Evolutionary conservation across 2,329 filamentous ascomycete species (phyloP).

Genomic region (Fusarium xylarioides): DNA sequence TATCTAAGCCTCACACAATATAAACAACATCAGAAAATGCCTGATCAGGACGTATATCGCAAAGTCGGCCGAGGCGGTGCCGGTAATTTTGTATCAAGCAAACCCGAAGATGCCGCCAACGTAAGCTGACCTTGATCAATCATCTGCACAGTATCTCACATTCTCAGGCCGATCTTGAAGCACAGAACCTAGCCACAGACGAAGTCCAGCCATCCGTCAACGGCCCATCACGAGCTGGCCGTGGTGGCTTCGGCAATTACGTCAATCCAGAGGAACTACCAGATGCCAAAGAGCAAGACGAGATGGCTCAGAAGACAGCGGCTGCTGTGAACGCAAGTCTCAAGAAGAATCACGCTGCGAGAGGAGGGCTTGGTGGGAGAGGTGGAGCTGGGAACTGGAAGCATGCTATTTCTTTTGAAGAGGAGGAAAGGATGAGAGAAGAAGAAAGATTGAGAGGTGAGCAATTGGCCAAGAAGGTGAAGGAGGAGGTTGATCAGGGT

Average conservation of each 20-base stretch:
- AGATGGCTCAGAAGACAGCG: constrained; percentile 47
- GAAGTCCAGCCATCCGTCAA: constrained; percentile 38
- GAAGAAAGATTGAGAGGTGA: constrained; percentile 44
- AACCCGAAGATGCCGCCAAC: constrained; percentile 57
- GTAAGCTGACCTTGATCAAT: constrained; percentile 21
- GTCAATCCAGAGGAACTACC: constrained; percentile 50
- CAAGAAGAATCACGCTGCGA: constrained; percentile 35
- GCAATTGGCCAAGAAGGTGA: constrained; percentile 54
- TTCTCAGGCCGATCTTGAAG: constrained; percentile 50
- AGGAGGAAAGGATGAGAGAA: constrained; percentile 38
- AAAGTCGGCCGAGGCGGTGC: constrained; percentile 69
- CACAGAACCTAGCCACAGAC: constrained; percentile 45
- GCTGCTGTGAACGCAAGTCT: constrained; percentile 48
- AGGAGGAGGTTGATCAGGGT: constrained; percentile 58
- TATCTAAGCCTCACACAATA: background rate
- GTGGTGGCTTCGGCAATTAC: constrained; percentile 72
- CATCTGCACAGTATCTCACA: background rate
- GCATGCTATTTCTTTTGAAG: constrained; percentile 37
- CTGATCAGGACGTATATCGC: constrained; percentile 56
- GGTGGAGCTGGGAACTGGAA: constrained; percentile 68
- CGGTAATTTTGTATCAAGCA: constrained; percentile 68
- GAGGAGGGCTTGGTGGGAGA: constrained; percentile 51
- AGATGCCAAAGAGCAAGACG: constrained; percentile 46
- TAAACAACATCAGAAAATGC: constrained; percentile 20
- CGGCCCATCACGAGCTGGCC: constrained; percentile 58